phyloP scores from a whole-genome alignment of 2,329 filamentous ascomycete genomes.

The Verticillium klebahnii region DNA sequence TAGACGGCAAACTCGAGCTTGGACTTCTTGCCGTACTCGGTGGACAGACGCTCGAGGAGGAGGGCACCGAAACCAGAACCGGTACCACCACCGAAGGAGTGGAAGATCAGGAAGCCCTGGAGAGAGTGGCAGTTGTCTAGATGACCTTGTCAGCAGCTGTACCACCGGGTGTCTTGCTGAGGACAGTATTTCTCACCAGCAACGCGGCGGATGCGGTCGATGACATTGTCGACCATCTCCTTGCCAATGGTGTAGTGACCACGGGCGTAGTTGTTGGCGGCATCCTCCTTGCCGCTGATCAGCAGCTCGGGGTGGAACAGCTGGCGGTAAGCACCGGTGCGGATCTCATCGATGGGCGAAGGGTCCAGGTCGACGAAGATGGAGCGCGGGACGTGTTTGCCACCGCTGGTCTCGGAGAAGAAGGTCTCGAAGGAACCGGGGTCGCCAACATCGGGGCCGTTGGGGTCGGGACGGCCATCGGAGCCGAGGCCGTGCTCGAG shows the following conservation, averaged over 20 bases:
- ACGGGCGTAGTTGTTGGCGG: constrained; percentile 73
- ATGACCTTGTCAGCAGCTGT: constrained; percentile 13
- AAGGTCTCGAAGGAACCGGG: constrained; percentile 67
- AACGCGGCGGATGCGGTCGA: constrained; percentile 66
- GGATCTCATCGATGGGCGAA: constrained; percentile 70
- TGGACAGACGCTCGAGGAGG: constrained; percentile 66
- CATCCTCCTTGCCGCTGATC: constrained; percentile 72
- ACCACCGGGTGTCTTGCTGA: not conserved
- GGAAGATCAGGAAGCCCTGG: constrained; percentile 70
- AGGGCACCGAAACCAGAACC: constrained; percentile 70
- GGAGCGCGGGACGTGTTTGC: constrained; percentile 69
- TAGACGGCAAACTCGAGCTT: constrained; percentile 73
- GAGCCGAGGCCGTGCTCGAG: constrained; percentile 66
- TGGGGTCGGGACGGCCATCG: constrained; percentile 61
- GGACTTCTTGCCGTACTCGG: constrained; percentile 72
- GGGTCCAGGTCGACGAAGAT: constrained; percentile 71
- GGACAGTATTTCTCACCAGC: constrained; percentile 44
- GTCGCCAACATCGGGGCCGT: constrained; percentile 54
- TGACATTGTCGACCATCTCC: constrained; percentile 68
- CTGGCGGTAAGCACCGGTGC: constrained; percentile 61
- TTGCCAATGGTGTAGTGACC: constrained; percentile 74
- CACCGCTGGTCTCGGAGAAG: constrained; percentile 67
- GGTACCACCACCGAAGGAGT: constrained; percentile 70
- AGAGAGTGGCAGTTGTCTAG: constrained; percentile 68
- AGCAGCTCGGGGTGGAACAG: constrained; percentile 70